Percentiles rank a stretch among this genome's conserved stretches.
These are phyloP conservation scores for Erodium moschatum DNA, from an alignment of 441 rosid species.

Conservation along the genomic window DNA sequence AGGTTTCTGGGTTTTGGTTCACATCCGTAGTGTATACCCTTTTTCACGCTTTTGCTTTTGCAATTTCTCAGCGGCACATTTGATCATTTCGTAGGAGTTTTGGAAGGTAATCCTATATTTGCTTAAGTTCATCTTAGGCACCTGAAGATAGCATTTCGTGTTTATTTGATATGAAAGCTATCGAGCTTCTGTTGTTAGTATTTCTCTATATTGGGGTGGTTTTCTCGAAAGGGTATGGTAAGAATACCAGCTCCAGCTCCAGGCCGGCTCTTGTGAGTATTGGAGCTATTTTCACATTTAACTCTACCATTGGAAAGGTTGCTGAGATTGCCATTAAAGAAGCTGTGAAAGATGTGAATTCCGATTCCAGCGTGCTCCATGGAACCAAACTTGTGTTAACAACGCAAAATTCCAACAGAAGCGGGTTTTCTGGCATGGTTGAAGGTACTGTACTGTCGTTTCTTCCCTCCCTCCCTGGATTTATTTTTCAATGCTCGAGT, in stretches of 20 bases:
- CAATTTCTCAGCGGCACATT: not conserved
- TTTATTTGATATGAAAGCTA: conserved; percentile 26
- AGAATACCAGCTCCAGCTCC: conserved; percentile 29
- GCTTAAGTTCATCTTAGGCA: conserved; percentile 7
- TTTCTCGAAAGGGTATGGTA: conserved; percentile 30
- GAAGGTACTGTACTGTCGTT: conserved; percentile 36
- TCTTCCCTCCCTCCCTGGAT: conserved; percentile 13
- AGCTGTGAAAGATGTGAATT: conserved; percentile 77
- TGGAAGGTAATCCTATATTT: conserved; percentile 14
- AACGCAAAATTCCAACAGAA: conserved; percentile 49
- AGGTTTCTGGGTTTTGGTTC: not conserved
- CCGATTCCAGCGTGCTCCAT: conserved; percentile 48
- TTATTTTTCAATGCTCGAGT: conserved; percentile 9
- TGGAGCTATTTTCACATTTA: conserved; percentile 57
- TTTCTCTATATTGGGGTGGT: conserved; percentile 25
- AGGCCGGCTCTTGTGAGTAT: conserved; percentile 50
- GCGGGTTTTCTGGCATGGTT: conserved; percentile 60
- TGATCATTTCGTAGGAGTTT: conserved; percentile 6
- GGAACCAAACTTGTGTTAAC: conserved; percentile 40
- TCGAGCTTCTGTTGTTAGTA: conserved; percentile 26
- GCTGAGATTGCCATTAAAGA: conserved; percentile 80
- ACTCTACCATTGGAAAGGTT: conserved; percentile 64
- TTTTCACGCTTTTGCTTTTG: not conserved
- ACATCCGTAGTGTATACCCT: not conserved
- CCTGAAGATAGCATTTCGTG: too few relatives aligned